Evolutionary conservation across 805 yeast genomes (phyloP), one percentile per base, ranked within the genome.

Genomic region (Cyberlindnera sargentensis): DNA sequence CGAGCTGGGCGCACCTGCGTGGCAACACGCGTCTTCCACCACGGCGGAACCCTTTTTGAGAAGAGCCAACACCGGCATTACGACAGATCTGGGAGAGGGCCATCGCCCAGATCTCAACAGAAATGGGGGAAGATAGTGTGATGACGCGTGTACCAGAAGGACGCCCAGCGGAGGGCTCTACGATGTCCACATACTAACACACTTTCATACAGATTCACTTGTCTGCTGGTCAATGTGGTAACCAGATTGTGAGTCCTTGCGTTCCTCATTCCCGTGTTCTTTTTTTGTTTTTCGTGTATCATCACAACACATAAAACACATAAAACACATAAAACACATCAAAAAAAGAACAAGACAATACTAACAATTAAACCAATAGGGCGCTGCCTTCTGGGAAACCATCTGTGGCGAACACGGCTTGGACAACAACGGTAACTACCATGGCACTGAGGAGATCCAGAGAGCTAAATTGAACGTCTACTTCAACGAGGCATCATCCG

Each of bases 171-270:
- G 20, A 15, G 20, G 20, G 20, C 20, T 15, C 20, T 15, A 15
- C 20, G 20, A 15, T 15, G 20, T 15, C 20, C 20, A 4, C 30
- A 25, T 49, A 52, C 56, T 53, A 53, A 55, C 58, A 36, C 6
- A 8, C 1, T n/a, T n/a, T 15, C 20, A 15, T 15, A 20, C 15
- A 82, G 93, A 87, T 90, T 67, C 97, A 90, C 70, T 78, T 90
- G 67, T 90, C 97, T 47, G 84, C 96, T 46, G 98, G 98, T 68
- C 98, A 90, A 74, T 89, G 97, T 80, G 96, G 97, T 80, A 90
- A 90, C 78, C 98, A 90, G 72, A 88, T 90, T 56, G 87, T 78
- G 71, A 58, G 82, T 76, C 4, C 15, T 9, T 11, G 56, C 46
- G 25, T 35, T 38, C n/a, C 15, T 27, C 24, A 10, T 23, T 27